Evolutionary conservation across 345 rosid species (phyloP), one percentile per base, ranked within the genome.

Genomic region (Eucalyptus regnans): DNA sequence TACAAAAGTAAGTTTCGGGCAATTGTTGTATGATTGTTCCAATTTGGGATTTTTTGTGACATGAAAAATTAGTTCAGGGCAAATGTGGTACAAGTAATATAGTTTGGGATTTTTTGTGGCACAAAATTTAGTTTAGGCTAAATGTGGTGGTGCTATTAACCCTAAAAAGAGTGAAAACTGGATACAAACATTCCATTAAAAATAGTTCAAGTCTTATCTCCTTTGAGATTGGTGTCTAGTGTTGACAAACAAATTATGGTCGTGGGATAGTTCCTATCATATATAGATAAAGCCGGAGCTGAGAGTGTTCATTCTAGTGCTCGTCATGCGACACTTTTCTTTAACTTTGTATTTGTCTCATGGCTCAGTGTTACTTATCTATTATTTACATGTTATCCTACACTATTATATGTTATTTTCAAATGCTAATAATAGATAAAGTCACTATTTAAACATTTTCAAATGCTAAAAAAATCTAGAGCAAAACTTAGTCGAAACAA

Each of bases 291-390:
- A 29, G 17, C 71, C 3, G 0, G 4, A 29, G 71, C 6, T 29
- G 33, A 29, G 9, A 29, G 37, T 4, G 71, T 64, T 64, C 17
- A 12, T 27, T 27, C 15, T 60, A 12, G 7, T 11, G 33, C 17
- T 64, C 1, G 2, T 15, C 37, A 3, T 31, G 0, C 7, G 17
- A 31, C 71, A 29, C 71, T 62, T 62, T 5, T 64, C 71, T 64
- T 64, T 6, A 64, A 15, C 37, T 2, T 0, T 7, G 0, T 64
- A 0, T 31, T 14, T 27, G 5, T 29, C 18, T 6, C 1, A 7
- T 29, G 33, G 31, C 5, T 31, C 0, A 7, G 8, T 64, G 31
- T 29, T 15, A 52, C 9, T 64, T 64, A 64, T 56, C 6, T 0
- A 25, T 56, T 56, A 10, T 56, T 23, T 23, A 23, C 8, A 0